phyloP scores from a whole-genome alignment of 768 basidiomycete genomes.

The Rhizopogon vinicolor region DNA sequence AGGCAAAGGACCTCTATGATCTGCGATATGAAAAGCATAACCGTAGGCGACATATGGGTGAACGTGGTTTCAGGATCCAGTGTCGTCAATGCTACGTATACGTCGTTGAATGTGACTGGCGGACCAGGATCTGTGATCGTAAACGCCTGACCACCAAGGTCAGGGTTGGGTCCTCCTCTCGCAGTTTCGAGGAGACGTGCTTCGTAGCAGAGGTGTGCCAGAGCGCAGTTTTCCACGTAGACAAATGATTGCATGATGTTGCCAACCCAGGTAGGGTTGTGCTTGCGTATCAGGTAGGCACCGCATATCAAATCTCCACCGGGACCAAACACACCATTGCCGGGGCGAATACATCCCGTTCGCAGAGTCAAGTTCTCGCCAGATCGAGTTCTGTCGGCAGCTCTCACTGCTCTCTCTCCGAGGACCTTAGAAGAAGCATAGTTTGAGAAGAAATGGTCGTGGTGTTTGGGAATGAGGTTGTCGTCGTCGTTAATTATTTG shows the following conservation, averaged over 20 bases:
- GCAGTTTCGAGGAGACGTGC: slow-evolving; percentile 55
- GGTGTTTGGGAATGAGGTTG: slow-evolving; percentile 40
- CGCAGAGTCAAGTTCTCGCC: slow-evolving; percentile 35
- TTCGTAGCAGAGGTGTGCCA: slow-evolving; percentile 72
- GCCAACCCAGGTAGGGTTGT: slow-evolving; percentile 60
- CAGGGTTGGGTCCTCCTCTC: slow-evolving; percentile 41
- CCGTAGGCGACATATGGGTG: slow-evolving; percentile 51
- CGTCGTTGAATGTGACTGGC: slow-evolving; percentile 58
- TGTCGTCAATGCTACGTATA: slow-evolving; percentile 49
- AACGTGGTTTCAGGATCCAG: slow-evolving; percentile 58
- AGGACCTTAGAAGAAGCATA: slow-evolving; percentile 64
- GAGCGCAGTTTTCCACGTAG: slow-evolving; percentile 75
- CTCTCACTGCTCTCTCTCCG: slow-evolving; percentile 48
- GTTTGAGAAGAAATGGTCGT: slow-evolving; percentile 71
- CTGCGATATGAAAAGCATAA: slow-evolving; percentile 61
- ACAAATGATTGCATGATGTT: slow-evolving; percentile 57
- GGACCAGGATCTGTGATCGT: slow-evolving; percentile 62
- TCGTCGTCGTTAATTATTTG: slow-evolving; percentile 67
- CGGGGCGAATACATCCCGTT: slow-evolving; percentile 75
- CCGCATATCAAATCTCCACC: slow-evolving; percentile 69
- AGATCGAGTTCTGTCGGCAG: slow-evolving; percentile 33
- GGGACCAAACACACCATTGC: slow-evolving; percentile 73
- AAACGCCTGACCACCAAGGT: slow-evolving; percentile 74
- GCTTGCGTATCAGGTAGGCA: slow-evolving; percentile 53
- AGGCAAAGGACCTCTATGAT: slow-evolving; percentile 54